phyloP scores from a whole-genome alignment of 2,329 filamentous ascomycete genomes.

The Nothophaeocryptopus gaeumannii region DNA sequence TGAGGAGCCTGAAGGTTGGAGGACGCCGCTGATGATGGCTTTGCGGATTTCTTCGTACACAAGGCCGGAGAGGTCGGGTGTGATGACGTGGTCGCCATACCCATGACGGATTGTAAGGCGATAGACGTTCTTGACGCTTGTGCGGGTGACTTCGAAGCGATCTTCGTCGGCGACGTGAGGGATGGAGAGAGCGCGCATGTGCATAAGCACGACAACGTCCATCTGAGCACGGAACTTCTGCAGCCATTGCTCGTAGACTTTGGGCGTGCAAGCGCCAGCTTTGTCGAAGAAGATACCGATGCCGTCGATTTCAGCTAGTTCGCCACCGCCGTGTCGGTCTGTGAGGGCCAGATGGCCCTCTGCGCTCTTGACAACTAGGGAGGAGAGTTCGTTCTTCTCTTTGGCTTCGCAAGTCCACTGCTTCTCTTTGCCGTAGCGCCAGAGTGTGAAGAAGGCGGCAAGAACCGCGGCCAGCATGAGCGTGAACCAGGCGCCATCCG shows the following conservation, averaged over 20 bases:
- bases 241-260: conserved; percentile 27
- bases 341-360: conserved; percentile 26
- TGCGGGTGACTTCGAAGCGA: conserved; percentile 21
- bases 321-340: conserved; percentile 30
- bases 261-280: conserved; percentile 50
- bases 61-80: conserved; percentile 22
- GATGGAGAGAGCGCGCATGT: conserved; percentile 23
- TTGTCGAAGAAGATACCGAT: conserved; percentile 78
- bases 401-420: conserved; percentile 69
- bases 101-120: conserved; percentile 27
- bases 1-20: neutral
- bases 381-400: conserved; percentile 54
- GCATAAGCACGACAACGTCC: conserved; percentile 26
- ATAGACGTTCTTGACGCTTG: conserved; percentile 22
- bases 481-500: conserved; percentile 75
- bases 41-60: conserved; percentile 25
- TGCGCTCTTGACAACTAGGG: conserved; percentile 40
- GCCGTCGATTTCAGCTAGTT: conserved; percentile 47
- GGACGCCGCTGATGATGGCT: neutral
- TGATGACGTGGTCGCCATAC: conserved; percentile 26
- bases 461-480: conserved; percentile 62
- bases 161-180: conserved; percentile 24
- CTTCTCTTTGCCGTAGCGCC: conserved; percentile 74
- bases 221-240: conserved; percentile 26
- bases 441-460: conserved; percentile 64